These are phyloP conservation scores for Dactylellina cionopaga DNA, from an alignment of 2,329 filamentous ascomycete species.

Conservation along the genomic window DNA sequence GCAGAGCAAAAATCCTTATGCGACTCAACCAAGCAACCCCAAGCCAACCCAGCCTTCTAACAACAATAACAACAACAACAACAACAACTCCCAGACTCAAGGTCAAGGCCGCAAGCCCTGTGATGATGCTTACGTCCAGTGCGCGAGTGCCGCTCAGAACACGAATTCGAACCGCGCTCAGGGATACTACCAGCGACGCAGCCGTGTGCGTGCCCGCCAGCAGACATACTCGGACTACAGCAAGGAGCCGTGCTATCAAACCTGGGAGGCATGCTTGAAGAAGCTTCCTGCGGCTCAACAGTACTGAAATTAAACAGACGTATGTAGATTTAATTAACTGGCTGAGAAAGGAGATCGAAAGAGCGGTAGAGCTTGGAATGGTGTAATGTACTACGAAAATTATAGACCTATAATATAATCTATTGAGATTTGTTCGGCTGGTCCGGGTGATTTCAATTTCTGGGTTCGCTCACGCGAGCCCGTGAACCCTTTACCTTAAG, in stretches of 20 bases:
- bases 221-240: constrained; percentile 10
- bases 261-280: constrained; percentile 24
- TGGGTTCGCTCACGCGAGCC: no score
- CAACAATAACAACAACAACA: neutral
- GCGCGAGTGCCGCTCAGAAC: neutral
- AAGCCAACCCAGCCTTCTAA: neutral
- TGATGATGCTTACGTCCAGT: constrained; percentile 23
- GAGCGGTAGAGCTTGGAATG: no score
- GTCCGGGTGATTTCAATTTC: no score
- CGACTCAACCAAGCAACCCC: neutral
- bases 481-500: no score
- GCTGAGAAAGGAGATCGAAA: no score
- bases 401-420: no score
- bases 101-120: constrained; percentile 7
- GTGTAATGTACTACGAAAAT: no score
- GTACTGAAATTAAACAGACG: neutral
- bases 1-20: neutral
- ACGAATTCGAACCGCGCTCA: neutral
- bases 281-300: neutral
- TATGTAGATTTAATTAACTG: no score
- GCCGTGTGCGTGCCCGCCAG: constrained; percentile 8
- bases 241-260: constrained; percentile 25
- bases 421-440: no score
- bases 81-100: neutral
- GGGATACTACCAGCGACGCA: constrained; percentile 6